These are phyloP conservation scores for Platanus orientalis DNA, from an alignment of 164 flowering plant genomes.

Conservation along the genomic window DNA sequence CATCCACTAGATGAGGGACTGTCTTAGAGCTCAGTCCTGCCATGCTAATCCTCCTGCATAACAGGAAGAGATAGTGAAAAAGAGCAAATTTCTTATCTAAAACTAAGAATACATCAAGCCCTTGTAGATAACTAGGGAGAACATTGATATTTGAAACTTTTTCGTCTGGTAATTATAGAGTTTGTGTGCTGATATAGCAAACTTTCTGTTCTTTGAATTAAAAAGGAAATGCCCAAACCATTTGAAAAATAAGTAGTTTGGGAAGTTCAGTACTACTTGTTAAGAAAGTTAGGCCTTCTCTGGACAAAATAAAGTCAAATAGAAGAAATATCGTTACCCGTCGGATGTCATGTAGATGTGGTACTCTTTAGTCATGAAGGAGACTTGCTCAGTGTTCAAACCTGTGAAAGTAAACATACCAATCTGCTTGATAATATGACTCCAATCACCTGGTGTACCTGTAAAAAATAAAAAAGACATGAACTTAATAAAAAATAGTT, in stretches of 20 bases:
- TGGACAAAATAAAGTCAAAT: neutral
- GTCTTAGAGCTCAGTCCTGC: slow-evolving; percentile 90
- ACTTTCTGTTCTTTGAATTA: too few species aligned
- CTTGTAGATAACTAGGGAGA: too few species aligned
- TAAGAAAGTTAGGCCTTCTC: too few species aligned
- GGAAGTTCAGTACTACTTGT: too few species aligned
- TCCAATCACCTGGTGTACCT: slow-evolving; percentile 99
- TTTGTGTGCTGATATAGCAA: too few species aligned
- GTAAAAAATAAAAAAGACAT: slow-evolving; percentile 12
- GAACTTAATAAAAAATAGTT: too few species aligned
- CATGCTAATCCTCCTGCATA: slow-evolving; percentile 96
- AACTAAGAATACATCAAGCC: too few species aligned
- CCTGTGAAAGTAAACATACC: slow-evolving; percentile 99
- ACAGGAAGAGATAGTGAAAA: neutral
- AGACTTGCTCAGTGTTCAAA: slow-evolving; percentile 75
- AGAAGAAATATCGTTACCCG: slow-evolving; percentile 52
- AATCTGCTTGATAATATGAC: slow-evolving; percentile 95
- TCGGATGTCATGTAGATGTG: slow-evolving; percentile 98
- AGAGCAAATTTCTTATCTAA: too few species aligned
- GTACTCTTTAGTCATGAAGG: slow-evolving; percentile 89
- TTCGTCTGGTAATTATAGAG: too few species aligned
- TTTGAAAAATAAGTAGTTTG: too few species aligned
- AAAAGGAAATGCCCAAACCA: too few species aligned
- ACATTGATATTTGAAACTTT: too few species aligned
- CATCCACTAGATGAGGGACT: slow-evolving; percentile 90